Base-by-base conservation (phyloP, 352 stramenopile species). In the Elongisporangium senticosum region DNA sequence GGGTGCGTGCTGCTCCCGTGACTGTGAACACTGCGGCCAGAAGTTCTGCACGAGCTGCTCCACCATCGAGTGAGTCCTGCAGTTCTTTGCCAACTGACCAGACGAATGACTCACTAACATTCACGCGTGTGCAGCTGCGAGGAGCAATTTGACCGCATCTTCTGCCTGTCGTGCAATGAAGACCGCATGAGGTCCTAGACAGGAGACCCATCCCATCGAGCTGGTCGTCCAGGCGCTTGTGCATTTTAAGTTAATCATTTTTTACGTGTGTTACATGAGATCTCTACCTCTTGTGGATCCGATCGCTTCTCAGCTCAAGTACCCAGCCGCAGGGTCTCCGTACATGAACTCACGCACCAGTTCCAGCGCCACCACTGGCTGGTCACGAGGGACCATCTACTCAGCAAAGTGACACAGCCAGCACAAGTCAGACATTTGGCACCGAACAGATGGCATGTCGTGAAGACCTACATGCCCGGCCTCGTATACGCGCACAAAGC, bases 21-120 rank as follows among this genome's bases (percentile, higher is more conserved):
- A 88, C 47, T 93, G 83, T 59, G 68, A 79, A 33, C 59, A 62
- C 49, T 93, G 83, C 65, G 55, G 59, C 51, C 59, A 58, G 19
- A 56, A 65, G 20, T 93, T 93, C 55, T 93, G 83, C 68, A 83
- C 75, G 39, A 65, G 83, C n/a, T 93, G 83, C 76, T 89, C 83
- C 59, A 93, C 83, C 20, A 77, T 93, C 62, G 89, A 91, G 74
- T 93, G 64, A 56, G 74, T 79, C 8, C 3, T 49, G 14, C 10
- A 24, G 7, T 6, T 6, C 22, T 22, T 58, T 37, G 19, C 7
- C 24, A 4, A 33, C 1, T 50, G 17, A 40, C 28, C 21, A 2
- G 3, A 43, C 11, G 33, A 43, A 43, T 43, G 10, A 4, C 33
- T 17, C 3, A 10, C 4, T 43, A 10, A 43, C 33, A 15, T 4